These are phyloP conservation scores for Pyrrhoderma lamaoense DNA, from an alignment of 1,284 basidiomycete genomes.

Conservation along the genomic window DNA sequence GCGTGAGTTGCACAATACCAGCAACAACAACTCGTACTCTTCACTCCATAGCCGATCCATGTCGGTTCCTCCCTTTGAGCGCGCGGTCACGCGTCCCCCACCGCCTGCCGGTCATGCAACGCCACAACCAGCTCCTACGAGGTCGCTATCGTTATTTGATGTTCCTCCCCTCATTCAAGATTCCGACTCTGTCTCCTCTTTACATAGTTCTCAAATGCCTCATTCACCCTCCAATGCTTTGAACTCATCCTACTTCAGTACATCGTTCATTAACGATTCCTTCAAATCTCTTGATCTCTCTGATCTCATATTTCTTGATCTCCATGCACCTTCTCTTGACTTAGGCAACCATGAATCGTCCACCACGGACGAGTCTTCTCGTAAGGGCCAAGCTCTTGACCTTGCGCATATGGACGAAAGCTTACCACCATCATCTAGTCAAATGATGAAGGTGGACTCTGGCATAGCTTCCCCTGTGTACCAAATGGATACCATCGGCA, in stretches of 20 bases:
- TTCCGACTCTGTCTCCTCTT: background rate
- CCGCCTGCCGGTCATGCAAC: conserved; percentile 14
- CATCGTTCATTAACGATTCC: conserved; percentile 15
- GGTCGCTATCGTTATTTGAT: conserved; percentile 19
- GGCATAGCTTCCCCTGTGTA: conserved; percentile 16
- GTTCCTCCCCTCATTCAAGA: conserved; percentile 9
- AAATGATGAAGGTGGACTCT: conserved; percentile 22
- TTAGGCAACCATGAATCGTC: conserved; percentile 21
- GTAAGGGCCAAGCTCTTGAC: conserved; percentile 58
- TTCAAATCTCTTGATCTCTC: conserved; percentile 31
- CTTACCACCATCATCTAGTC: conserved; percentile 22
- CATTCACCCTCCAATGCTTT: conserved; percentile 4
- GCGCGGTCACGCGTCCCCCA: conserved; percentile 2
- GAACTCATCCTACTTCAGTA: conserved; percentile 19
- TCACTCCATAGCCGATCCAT: conserved; percentile 41
- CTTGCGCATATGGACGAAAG: conserved; percentile 34
- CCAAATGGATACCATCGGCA: conserved; percentile 8
- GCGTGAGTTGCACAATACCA: conserved; percentile 28
- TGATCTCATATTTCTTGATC: conserved; percentile 61
- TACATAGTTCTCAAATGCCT: background rate
- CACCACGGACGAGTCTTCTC: conserved; percentile 25
- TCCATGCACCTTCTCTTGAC: conserved; percentile 34
- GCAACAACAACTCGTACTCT: conserved; percentile 13
- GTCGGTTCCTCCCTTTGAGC: conserved; percentile 50
- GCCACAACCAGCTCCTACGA: conserved; percentile 15